These are phyloP conservation scores for Teratosphaeria destructans DNA, from an alignment of 2,329 filamentous ascomycete species.

Conservation along the genomic window DNA sequence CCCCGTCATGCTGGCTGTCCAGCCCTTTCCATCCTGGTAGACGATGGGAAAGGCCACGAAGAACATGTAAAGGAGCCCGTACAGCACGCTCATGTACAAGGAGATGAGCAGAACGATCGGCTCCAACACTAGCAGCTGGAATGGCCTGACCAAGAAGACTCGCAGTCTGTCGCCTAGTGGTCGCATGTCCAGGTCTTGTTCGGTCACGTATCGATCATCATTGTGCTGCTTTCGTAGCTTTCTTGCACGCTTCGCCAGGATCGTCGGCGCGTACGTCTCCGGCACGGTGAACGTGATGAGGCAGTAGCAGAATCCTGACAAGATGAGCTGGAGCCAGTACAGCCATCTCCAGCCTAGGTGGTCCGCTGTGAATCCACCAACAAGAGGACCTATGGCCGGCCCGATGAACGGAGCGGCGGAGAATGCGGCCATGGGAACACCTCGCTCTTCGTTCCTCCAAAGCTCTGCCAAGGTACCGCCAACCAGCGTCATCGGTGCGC, in stretches of 20 bases:
- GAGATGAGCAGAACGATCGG: slow-evolving; percentile 77
- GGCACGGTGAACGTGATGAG: slow-evolving; percentile 81
- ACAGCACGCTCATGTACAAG: slow-evolving; percentile 52
- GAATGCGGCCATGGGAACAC: slow-evolving; percentile 22
- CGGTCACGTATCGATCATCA: slow-evolving; percentile 59
- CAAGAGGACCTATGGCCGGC: slow-evolving; percentile 37
- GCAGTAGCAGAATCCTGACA: slow-evolving; percentile 58
- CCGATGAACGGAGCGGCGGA: slow-evolving; percentile 23
- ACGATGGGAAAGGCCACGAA: slow-evolving; percentile 57
- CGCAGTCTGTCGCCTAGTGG: slow-evolving; percentile 55
- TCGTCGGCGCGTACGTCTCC: slow-evolving; percentile 75
- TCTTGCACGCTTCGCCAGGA: slow-evolving; percentile 58
- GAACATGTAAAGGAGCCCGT: slow-evolving; percentile 67
- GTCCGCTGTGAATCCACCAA: slow-evolving; percentile 66
- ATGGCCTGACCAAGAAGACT: slow-evolving; percentile 70
- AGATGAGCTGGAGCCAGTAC: slow-evolving; percentile 77
- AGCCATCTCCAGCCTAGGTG: slow-evolving; percentile 40
- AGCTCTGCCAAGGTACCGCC: slow-evolving; percentile 25
- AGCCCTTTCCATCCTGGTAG: slow-evolving; percentile 72
- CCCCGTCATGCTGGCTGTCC: slow-evolving; percentile 63
- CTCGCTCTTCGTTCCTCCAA: slow-evolving; percentile 20
- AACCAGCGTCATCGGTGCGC: slow-evolving; percentile 38
- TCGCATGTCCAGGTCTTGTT: slow-evolving; percentile 68
- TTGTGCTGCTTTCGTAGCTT: slow-evolving; percentile 62
- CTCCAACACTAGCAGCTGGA: slow-evolving; percentile 76